Percentiles rank a stretch among this genome's conserved stretches.
Conservation (phyloP, 2,329 filamentous ascomycete species). For the Albifimbria verrucaria region DNA sequence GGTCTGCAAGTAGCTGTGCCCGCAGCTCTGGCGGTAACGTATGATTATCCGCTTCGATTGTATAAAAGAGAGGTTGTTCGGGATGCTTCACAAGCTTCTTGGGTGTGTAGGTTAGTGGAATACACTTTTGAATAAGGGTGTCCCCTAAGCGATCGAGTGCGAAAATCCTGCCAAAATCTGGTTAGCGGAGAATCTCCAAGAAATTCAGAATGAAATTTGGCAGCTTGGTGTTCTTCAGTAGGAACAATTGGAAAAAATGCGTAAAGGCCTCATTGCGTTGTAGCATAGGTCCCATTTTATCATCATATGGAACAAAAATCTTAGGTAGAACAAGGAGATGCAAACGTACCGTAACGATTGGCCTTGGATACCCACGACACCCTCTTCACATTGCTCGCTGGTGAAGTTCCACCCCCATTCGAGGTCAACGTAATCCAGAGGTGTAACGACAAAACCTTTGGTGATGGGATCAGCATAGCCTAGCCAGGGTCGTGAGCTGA, state of each 20-base stretch:
- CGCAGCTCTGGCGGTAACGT: slow-evolving; percentile 78
- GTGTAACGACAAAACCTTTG: slow-evolving; percentile 86
- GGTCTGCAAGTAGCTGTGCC: slow-evolving; percentile 70
- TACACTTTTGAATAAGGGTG: slow-evolving; percentile 81
- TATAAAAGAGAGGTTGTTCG: slow-evolving; percentile 85
- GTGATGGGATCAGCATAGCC: slow-evolving; percentile 88
- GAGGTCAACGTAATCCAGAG: slow-evolving; percentile 80
- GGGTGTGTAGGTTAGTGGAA: slow-evolving; percentile 86
- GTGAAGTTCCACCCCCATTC: slow-evolving; percentile 97
- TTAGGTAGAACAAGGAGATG: slow-evolving; percentile 26
- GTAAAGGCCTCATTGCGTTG: slow-evolving; percentile 53
- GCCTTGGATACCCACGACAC: slow-evolving; percentile 89
- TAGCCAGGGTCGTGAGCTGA: slow-evolving; percentile 94
- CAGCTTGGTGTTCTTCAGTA: slow-evolving; percentile 62
- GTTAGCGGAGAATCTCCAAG: slow-evolving; percentile 26
- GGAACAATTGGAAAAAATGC: slow-evolving; percentile 88
- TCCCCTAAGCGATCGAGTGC: slow-evolving; percentile 82
- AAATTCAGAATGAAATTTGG: slow-evolving; percentile 14
- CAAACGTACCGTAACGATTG: slow-evolving; percentile 76
- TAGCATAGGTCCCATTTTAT: slow-evolving; percentile 58
- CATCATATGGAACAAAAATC: slow-evolving; percentile 55
- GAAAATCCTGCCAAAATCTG: slow-evolving; percentile 64
- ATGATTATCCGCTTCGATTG: slow-evolving; percentile 91
- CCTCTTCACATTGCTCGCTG: slow-evolving; percentile 89
- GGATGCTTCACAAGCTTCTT: slow-evolving; percentile 85